phyloP scores from a whole-genome alignment of 225 moss, liverwort and hornwort genomes.

The Bryoerythrophyllum caledonicum region DNA sequence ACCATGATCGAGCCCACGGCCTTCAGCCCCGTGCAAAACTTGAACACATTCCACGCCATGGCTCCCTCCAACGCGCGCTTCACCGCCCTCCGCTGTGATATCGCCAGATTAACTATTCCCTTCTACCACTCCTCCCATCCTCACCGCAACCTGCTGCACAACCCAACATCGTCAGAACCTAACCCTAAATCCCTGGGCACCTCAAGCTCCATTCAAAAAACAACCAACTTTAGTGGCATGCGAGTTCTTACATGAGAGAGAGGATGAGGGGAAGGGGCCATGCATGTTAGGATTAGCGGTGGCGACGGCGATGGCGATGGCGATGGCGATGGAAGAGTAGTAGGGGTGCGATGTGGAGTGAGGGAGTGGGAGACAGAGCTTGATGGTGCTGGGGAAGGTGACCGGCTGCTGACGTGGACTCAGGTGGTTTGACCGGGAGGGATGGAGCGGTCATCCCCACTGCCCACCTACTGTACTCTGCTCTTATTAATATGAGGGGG shows the following conservation, averaged over 20 bases:
- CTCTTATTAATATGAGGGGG: too few species aligned
- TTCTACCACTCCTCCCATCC: background rate
- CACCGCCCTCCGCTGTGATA: constrained; percentile 30
- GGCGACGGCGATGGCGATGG: background rate
- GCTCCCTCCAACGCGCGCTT: constrained; percentile 41
- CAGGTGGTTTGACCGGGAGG: too few species aligned
- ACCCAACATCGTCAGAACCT: background rate
- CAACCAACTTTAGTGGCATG: background rate
- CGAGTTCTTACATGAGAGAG: background rate
- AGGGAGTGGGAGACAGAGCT: background rate
- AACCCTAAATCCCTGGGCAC: background rate
- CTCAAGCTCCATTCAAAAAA: background rate
- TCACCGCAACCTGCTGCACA: constrained; percentile 15
- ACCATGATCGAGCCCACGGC: constrained; percentile 97
- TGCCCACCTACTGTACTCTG: too few species aligned
- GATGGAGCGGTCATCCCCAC: too few species aligned
- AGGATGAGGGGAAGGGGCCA: background rate
- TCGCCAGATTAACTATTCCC: constrained; percentile 31
- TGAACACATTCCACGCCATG: constrained; percentile 99
- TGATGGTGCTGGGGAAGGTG: background rate
- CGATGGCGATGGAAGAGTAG: background rate
- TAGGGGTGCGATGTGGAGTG: background rate
- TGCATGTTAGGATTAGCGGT: constrained; percentile 21
- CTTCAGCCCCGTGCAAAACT: constrained; percentile 90
- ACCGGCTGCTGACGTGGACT: too few species aligned